These are phyloP conservation scores for Phytophthora pistaciae DNA, from an alignment of 352 stramenopile species.

Conservation along the genomic window DNA sequence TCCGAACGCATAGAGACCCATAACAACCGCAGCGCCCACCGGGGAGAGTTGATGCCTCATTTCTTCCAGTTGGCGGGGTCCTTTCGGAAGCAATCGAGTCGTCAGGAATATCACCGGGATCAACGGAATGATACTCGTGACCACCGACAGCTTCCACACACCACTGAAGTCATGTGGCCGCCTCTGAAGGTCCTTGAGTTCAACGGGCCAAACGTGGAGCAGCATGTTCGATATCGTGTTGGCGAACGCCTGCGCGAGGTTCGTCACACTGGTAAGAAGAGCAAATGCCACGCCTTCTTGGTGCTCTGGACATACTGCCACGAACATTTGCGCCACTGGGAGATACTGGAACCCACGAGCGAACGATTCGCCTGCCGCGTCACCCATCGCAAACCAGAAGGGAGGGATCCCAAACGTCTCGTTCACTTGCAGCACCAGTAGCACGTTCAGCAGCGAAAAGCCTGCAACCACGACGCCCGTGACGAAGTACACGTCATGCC, in stretches of 20 bases:
- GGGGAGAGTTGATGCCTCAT: conserved; percentile 64
- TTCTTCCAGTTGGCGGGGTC: conserved; percentile 52
- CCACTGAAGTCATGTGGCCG: conserved; percentile 55
- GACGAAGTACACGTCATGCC: conserved; percentile 74
- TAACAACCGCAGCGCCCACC: conserved; percentile 34
- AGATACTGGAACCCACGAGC: conserved; percentile 84
- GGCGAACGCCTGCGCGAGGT: conserved; percentile 74
- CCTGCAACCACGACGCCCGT: conserved; percentile 61
- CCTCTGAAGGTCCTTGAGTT: conserved; percentile 65
- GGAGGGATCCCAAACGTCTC: conserved; percentile 62
- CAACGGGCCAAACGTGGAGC: conserved; percentile 75
- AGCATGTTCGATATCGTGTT: conserved; percentile 85
- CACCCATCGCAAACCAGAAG: conserved; percentile 85
- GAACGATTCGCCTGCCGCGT: conserved; percentile 73
- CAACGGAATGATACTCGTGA: conserved; percentile 64
- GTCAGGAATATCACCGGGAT: conserved; percentile 62
- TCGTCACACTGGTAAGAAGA: conserved; percentile 80
- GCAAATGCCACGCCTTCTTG: conserved; percentile 84
- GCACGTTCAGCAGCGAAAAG: conserved; percentile 79
- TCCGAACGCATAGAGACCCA: conserved; percentile 60
- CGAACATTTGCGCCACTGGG: conserved; percentile 80
- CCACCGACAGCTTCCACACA: conserved; percentile 83
- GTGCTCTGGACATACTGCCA: conserved; percentile 73
- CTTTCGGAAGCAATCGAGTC: conserved; percentile 58
- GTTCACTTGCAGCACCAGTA: conserved; percentile 75